Conservation (phyloP, 768 basidiomycete genomes). For the Cyathus striatus region DNA sequence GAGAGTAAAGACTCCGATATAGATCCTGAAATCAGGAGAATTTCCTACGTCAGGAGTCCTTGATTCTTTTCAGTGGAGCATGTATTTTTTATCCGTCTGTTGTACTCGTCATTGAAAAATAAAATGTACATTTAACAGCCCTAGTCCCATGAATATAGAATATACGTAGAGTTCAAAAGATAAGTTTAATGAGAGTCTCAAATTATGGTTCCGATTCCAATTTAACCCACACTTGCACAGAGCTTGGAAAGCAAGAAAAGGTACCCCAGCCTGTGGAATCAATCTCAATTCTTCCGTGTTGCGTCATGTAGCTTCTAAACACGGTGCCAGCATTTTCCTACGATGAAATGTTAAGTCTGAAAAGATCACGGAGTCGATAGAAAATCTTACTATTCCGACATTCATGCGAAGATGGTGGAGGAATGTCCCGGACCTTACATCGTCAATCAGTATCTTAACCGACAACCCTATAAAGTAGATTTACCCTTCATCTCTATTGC, state of each 20-base stretch:
- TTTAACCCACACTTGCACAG: constrained; percentile 57
- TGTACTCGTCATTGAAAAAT: no score
- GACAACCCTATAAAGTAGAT: constrained; percentile 7
- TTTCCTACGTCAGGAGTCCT: no score
- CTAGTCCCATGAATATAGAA: no score
- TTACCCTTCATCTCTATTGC: constrained; percentile 47
- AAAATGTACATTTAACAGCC: no score
- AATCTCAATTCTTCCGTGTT: constrained; percentile 37
- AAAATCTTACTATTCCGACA: constrained; percentile 50
- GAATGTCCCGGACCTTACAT: constrained; percentile 21
- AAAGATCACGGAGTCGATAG: not conserved
- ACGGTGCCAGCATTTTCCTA: constrained; percentile 30
- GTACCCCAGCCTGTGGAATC: constrained; percentile 57
- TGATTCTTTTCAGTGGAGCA: no score
- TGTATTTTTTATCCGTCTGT: no score
- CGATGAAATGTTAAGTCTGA: constrained; percentile 3
- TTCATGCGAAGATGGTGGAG: constrained; percentile 58
- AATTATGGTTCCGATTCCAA: constrained; percentile 7
- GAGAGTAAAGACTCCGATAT: not conserved
- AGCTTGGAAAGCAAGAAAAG: constrained; percentile 54
- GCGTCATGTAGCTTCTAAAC: constrained; percentile 46
- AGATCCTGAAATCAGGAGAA: no score
- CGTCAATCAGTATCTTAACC: constrained; percentile 1
- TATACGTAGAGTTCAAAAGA: no score
- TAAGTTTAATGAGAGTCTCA: not conserved